A percentile compares a stretch with the other conserved stretches of the same genome.
These are phyloP conservation scores for Leptographium galeiforme DNA, from an alignment of 2,329 filamentous ascomycete genomes.

Conservation along the genomic window DNA sequence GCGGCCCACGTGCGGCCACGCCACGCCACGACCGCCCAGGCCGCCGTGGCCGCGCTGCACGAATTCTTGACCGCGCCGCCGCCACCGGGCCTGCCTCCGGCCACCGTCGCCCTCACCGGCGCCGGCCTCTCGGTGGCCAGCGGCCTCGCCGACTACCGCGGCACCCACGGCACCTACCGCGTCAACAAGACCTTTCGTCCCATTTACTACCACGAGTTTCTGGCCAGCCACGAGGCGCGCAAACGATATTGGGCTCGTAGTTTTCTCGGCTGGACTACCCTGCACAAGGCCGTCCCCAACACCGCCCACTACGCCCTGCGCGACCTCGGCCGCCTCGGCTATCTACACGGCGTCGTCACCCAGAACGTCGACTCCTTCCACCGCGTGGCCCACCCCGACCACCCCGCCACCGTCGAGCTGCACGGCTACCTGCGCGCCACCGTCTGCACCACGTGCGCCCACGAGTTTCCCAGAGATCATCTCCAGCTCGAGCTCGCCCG, in stretches of 20 bases:
- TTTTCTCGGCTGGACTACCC: constrained; percentile 80
- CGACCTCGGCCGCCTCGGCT: constrained; percentile 56
- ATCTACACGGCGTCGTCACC: constrained; percentile 68
- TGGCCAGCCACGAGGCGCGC: constrained; percentile 64
- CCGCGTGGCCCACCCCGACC: constrained; percentile 55
- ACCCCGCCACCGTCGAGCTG: constrained; percentile 62
- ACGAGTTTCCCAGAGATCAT: constrained; percentile 52
- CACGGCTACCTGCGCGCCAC: constrained; percentile 80
- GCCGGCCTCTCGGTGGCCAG: constrained; percentile 90
- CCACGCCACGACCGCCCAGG: constrained; percentile 53
- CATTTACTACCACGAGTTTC: constrained; percentile 87
- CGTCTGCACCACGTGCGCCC: constrained; percentile 66
- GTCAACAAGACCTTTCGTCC: constrained; percentile 82
- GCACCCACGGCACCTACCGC: constrained; percentile 79
- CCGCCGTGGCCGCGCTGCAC: constrained; percentile 64
- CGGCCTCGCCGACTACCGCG: constrained; percentile 85
- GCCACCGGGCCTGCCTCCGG: constrained; percentile 31
- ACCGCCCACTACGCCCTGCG: constrained; percentile 63
- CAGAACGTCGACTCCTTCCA: constrained; percentile 98
- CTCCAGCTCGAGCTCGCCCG: constrained; percentile 66
- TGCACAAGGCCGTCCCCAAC: constrained; percentile 71
- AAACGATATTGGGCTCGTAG: constrained; percentile 94
- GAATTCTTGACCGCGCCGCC: constrained; percentile 58
- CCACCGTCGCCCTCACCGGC: constrained; percentile 50
- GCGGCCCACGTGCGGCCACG: constrained; percentile 61